Base-by-base conservation (phyloP, 345 rosid species). In the Firmiana major region DNA sequence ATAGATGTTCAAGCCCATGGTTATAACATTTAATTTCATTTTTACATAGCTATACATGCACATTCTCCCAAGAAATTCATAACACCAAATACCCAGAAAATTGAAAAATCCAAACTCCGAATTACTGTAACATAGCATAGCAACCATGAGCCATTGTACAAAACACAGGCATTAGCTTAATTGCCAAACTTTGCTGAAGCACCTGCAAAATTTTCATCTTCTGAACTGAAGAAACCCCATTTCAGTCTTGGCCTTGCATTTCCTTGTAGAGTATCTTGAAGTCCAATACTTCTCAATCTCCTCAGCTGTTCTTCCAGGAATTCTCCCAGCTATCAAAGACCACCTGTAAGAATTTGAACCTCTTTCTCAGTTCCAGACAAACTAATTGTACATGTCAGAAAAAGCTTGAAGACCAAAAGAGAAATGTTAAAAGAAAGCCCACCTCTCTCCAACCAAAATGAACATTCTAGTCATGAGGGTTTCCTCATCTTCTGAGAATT, bases 201-300 rank as follows among this genome's bases (percentile, higher is more conserved):
- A 62, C 9, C 60, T 42, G 42, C 73, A 65, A 79, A 74, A 73
- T 64, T 57, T 79, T 65, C 24, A 43, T 19, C 46, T 26, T 17
- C 28, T 4, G 7, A 38, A 16, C 11, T 6, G 42, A 43, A 68
- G 34, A 43, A 13, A 22, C 8, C 13, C 6, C 21, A 75, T 19
- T 77, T 68, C 34, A 10, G 0, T 21, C 22, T 21, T 24, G 19
- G 9, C 6, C 1, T 54, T 63, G 81, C 77, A 79, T 69, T 77
- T 60, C 36, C 74, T 81, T 34, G 77, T 66, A 24, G 88, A 85
- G 54, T 67, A 83, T 79, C 86, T 86, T 60, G 88, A 80, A 71
- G 87, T 86, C 91, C 90, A 88, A 73, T 83, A 85, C 79, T 85
- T 86, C 80, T 88, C 84, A 77, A 88, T 84, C 77, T 88, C 89